Base-by-base conservation (phyloP, 129 eudicot genomes). In the Lactuca saligna region DNA sequence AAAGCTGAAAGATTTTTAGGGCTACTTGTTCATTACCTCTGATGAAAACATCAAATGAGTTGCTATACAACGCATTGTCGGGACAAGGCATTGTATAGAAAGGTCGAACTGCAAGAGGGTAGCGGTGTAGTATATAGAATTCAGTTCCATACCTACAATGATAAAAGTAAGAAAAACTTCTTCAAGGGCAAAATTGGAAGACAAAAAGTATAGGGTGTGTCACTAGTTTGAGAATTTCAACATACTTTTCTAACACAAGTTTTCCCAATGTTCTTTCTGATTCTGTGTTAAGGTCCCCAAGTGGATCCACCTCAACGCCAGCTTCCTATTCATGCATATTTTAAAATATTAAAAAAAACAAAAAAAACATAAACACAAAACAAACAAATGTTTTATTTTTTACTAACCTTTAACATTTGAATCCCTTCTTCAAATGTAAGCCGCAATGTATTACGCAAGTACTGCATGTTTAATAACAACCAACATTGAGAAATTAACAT, bases 51-150 rank as follows among this genome's bases (percentile, higher is more conserved):
- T 91, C 97, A 79, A 91, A 91, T 0, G 97, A 91, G 74, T 88
- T 91, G 77, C 97, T 91, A 60, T 88, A 91, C 8, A 74, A 68
- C 6, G 48, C 49, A 17, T 81, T 73, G 57, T 91, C 94, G 46
- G 75, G 60, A 55, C 96, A 91, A 15, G 97, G 97, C 97, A 91
- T 91, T n/a, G 97, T 91, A 68, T 91, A 91, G 67, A 91, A 91
- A 39, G 97, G 97, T 29, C 96, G 83, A 70, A 91, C 84, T 15
- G 88, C 93, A 75, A 85, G 68, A 57, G 96, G 96, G 78, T 88
- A 91, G 14, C 93, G 96, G 51, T 91, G 93, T 44, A 88, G 88
- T 61, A 91, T 91, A 81, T 88, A 91, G 80, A 91, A 91, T 55
- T 91, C 96, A 17, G 97, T 91, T 53, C 73, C 90, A 70, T 86